Percentiles rank a stretch among this genome's conserved stretches.
These are phyloP conservation scores for Scutellaria minor DNA, from an alignment of 257 asterid genomes.

Conservation along the genomic window DNA sequence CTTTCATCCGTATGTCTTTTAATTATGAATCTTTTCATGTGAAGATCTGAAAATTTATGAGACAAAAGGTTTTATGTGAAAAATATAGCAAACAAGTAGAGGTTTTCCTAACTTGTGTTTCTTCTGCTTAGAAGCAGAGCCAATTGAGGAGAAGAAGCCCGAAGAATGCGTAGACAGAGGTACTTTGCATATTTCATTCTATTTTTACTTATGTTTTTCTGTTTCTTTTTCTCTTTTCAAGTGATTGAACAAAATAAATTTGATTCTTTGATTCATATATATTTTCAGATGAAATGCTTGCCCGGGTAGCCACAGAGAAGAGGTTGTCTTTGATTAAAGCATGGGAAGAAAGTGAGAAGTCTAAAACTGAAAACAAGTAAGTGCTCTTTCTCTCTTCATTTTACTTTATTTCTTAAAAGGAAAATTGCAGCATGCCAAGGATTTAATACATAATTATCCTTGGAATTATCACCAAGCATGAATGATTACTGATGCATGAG, in stretches of 20 bases:
- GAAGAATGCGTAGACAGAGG: constrained; percentile 54
- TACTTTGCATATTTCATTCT: constrained; percentile 28
- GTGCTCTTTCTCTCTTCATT: constrained; percentile 35
- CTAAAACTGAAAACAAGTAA: constrained; percentile 84
- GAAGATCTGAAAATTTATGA: neutral
- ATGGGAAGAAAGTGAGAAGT: constrained; percentile 77
- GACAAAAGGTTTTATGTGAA: neutral
- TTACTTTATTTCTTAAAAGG: constrained; percentile 2
- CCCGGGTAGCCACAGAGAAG: constrained; percentile 58
- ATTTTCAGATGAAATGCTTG: constrained; percentile 53
- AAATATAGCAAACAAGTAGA: neutral
- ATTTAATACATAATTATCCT: neutral
- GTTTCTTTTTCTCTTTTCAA: neutral
- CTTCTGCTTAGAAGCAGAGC: constrained; percentile 40
- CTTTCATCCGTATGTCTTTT: neutral
- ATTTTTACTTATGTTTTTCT: neutral
- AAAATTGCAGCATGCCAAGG: neutral
- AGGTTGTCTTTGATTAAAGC: constrained; percentile 57
- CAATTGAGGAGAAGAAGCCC: constrained; percentile 43
- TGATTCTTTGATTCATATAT: neutral
- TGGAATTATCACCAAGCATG: constrained; percentile 17
- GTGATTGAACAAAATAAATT: constrained; percentile 4
- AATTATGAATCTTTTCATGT: neutral
- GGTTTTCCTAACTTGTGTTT: constrained; percentile 23
- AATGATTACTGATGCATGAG: neutral